Evolutionary conservation across 2,329 filamentous ascomycete species (phyloP).

Genomic region (Aspergillus terreus): DNA sequence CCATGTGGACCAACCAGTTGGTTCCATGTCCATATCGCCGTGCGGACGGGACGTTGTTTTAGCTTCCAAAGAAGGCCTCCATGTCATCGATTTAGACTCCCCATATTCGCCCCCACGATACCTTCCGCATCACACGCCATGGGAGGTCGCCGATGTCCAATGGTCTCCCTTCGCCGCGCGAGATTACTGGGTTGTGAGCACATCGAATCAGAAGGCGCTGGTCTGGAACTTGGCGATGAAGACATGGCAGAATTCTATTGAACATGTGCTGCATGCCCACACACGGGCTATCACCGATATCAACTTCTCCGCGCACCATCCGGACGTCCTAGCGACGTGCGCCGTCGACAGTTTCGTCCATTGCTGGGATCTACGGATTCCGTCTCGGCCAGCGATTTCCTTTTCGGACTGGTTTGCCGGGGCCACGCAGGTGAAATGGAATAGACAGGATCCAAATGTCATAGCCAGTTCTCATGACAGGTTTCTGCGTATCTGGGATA

Average conservation of each 20-base stretch:
- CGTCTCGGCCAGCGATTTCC: constrained; percentile 68
- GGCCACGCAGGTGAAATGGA: constrained; percentile 94
- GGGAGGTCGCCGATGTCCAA: constrained; percentile 93
- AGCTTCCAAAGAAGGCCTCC: constrained; percentile 82
- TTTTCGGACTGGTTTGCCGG: constrained; percentile 94
- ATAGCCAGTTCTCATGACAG: constrained; percentile 88
- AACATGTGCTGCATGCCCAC: constrained; percentile 82
- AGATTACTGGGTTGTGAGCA: constrained; percentile 91
- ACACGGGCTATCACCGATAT: constrained; percentile 90
- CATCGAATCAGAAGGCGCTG: constrained; percentile 88
- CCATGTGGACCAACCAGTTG: constrained; percentile 73
- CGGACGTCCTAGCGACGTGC: constrained; percentile 83
- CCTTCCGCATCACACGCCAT: constrained; percentile 81
- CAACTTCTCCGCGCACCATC: constrained; percentile 91
- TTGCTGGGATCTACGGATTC: constrained; percentile 80
- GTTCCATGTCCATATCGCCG: constrained; percentile 88
- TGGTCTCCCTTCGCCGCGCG: constrained; percentile 91
- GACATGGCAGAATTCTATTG: constrained; percentile 71
- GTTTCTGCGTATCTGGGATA: constrained; percentile 86
- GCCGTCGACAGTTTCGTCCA: constrained; percentile 91
- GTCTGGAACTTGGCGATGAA: constrained; percentile 85
- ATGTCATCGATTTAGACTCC: constrained; percentile 88
- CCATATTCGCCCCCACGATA: constrained; percentile 83
- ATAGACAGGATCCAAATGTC: constrained; percentile 78
- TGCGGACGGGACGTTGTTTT: constrained; percentile 86